These are phyloP conservation scores for Penicillium janthinellum DNA, from an alignment of 2,329 filamentous ascomycete species.

Conservation along the genomic window DNA sequence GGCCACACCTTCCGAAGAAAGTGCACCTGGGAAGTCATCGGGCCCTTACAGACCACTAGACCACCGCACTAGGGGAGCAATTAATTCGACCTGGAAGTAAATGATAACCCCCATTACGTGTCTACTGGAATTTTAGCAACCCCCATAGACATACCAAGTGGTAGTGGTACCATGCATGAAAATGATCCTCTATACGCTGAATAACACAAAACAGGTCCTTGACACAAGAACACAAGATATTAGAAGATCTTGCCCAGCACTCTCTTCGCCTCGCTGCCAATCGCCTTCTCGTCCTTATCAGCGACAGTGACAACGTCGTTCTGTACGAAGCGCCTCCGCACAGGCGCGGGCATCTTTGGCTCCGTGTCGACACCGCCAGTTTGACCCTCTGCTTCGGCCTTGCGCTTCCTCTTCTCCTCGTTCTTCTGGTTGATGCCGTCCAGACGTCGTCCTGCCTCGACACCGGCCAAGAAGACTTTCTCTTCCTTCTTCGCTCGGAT, in stretches of 20 bases:
- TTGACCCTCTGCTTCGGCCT: slow-evolving; percentile 22
- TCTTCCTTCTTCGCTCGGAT: slow-evolving; percentile 46
- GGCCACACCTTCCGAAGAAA: no score
- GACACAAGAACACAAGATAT: neutral
- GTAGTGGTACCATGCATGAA: neutral
- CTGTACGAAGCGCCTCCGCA: slow-evolving; percentile 46
- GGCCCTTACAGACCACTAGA: no score
- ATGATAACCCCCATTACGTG: no score
- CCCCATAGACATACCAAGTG: neutral
- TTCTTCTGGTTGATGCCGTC: slow-evolving; percentile 50
- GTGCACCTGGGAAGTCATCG: no score
- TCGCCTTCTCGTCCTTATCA: slow-evolving; percentile 22
- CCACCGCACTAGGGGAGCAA: no score
- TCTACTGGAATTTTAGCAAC: neutral
- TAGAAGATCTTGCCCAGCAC: slow-evolving; percentile 52
- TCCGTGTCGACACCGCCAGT: neutral
- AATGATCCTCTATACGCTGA: neutral
- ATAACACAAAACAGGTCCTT: neutral
- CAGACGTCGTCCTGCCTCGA: slow-evolving; percentile 43
- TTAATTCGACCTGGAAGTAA: no score
- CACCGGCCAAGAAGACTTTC: slow-evolving; percentile 47
- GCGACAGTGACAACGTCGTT: slow-evolving; percentile 40
- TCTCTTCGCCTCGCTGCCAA: slow-evolving; percentile 45
- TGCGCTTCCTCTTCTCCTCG: slow-evolving; percentile 41
- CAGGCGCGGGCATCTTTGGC: slow-evolving; percentile 18